A percentile compares a stretch with the other conserved stretches of the same genome.
Conservation (phyloP, 2,329 filamentous ascomycete genomes). For the Penicillium sclerotigenum region DNA sequence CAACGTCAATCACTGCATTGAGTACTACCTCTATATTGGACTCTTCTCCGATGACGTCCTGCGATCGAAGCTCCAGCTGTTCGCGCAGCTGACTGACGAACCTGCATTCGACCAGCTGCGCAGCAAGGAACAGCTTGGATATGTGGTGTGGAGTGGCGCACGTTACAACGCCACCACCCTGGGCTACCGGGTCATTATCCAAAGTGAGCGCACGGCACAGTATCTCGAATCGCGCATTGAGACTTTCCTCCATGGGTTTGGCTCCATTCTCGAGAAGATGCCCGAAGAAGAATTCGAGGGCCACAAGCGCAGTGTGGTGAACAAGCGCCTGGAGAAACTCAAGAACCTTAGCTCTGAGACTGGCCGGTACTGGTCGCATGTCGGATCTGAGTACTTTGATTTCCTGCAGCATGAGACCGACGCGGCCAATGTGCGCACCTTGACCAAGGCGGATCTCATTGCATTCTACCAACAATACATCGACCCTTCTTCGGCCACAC, state of each 20-base stretch:
- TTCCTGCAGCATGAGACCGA: slow-evolving; percentile 81
- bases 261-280: slow-evolving; percentile 69
- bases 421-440: slow-evolving; percentile 66
- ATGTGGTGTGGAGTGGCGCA: slow-evolving; percentile 85
- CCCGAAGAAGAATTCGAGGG: slow-evolving; percentile 78
- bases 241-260: slow-evolving; percentile 70
- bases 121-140: slow-evolving; percentile 96
- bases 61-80: slow-evolving; percentile 73
- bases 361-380: slow-evolving; percentile 76
- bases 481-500: slow-evolving; percentile 65
- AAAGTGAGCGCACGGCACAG: slow-evolving; percentile 79
- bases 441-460: slow-evolving; percentile 77
- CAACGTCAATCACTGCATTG: slow-evolving; percentile 85
- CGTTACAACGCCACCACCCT: slow-evolving; percentile 71
- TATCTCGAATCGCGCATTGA: slow-evolving; percentile 89
- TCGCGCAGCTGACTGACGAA: slow-evolving; percentile 89
- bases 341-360: slow-evolving; percentile 90
- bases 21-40: slow-evolving; percentile 71
- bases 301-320: slow-evolving; percentile 85
- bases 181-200: slow-evolving; percentile 85
- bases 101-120: slow-evolving; percentile 91
- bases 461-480: slow-evolving; percentile 76
- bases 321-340: slow-evolving; percentile 81
- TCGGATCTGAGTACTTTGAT: slow-evolving; percentile 81
- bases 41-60: slow-evolving; percentile 64